phyloP scores from a whole-genome alignment of 169 alveolate genomes.

The Ichthyophthirius multifiliis region DNA sequence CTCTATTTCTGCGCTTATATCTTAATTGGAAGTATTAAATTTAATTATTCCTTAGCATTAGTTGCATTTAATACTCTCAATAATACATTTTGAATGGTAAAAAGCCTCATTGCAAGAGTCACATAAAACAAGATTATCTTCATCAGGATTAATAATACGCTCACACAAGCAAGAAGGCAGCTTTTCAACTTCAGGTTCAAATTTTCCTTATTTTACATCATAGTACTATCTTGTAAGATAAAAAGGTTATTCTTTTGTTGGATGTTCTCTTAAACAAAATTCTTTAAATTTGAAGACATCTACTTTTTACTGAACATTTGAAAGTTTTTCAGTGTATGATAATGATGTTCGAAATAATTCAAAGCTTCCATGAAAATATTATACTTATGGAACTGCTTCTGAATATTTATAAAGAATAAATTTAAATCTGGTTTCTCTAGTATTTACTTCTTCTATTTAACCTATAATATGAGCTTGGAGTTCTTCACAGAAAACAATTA shows the following conservation, averaged over 20 bases:
- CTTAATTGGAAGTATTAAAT: background rate
- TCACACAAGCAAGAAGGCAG: background rate
- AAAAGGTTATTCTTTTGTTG: background rate
- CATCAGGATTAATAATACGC: background rate
- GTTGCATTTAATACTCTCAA: background rate
- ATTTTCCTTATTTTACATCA: background rate
- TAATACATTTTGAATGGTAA: background rate
- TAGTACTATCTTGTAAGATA: background rate
- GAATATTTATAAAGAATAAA: background rate
- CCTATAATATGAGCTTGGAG: no score
- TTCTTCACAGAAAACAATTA: no score
- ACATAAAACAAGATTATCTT: background rate
- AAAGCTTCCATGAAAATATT: background rate
- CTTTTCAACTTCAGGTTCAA: background rate
- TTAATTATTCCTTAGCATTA: background rate
- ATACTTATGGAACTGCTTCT: background rate
- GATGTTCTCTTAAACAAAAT: background rate
- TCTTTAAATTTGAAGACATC: background rate
- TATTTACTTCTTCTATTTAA: slow-evolving; percentile 4
- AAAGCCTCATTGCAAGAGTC: background rate
- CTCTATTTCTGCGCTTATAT: background rate
- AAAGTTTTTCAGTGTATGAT: background rate
- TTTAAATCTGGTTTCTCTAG: background rate
- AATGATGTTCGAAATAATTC: background rate
- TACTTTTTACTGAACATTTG: background rate